Conservation (phyloP, 352 stramenopile species). For the Phytophthora meadii region DNA sequence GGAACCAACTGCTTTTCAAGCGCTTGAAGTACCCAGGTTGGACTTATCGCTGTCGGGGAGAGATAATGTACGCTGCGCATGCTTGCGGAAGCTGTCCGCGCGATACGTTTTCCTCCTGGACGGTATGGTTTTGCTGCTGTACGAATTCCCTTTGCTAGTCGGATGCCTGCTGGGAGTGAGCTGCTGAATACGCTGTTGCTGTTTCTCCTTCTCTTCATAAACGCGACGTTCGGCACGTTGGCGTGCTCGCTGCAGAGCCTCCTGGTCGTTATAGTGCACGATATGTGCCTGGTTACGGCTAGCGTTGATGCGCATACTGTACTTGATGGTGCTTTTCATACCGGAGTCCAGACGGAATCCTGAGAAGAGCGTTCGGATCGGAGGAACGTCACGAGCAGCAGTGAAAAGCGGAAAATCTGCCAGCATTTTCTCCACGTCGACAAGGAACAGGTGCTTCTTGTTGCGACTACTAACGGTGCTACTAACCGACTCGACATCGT, state of each 20-base stretch:
- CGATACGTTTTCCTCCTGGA: slow-evolving; percentile 60
- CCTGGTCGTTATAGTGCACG: slow-evolving; percentile 71
- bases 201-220: slow-evolving; percentile 72
- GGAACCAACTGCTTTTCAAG: slow-evolving; percentile 1
- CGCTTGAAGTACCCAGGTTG: slow-evolving; percentile 33
- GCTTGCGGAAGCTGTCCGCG: slow-evolving; percentile 52
- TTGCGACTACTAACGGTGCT: slow-evolving; percentile 30
- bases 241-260: slow-evolving; percentile 53
- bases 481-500: slow-evolving; percentile 27
- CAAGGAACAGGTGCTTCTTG: slow-evolving; percentile 45
- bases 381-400: slow-evolving; percentile 35
- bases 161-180: slow-evolving; percentile 43
- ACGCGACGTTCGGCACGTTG: slow-evolving; percentile 71
- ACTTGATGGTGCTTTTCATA: slow-evolving; percentile 79
- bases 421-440: slow-evolving; percentile 51
- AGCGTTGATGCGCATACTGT: slow-evolving; percentile 83
- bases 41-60: slow-evolving; percentile 26
- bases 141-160: slow-evolving; percentile 36
- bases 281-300: slow-evolving; percentile 74
- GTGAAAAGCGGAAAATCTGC: slow-evolving; percentile 52
- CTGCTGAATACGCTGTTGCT: slow-evolving; percentile 64
- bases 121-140: slow-evolving; percentile 58
- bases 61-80: slow-evolving; percentile 40
- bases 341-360: slow-evolving; percentile 73
- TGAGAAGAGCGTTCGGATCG: slow-evolving; percentile 63